Evolutionary conservation across 164 flowering plant genomes (phyloP), one percentile per base, ranked within the genome.

Genomic region (Nymphaea thermarum): DNA sequence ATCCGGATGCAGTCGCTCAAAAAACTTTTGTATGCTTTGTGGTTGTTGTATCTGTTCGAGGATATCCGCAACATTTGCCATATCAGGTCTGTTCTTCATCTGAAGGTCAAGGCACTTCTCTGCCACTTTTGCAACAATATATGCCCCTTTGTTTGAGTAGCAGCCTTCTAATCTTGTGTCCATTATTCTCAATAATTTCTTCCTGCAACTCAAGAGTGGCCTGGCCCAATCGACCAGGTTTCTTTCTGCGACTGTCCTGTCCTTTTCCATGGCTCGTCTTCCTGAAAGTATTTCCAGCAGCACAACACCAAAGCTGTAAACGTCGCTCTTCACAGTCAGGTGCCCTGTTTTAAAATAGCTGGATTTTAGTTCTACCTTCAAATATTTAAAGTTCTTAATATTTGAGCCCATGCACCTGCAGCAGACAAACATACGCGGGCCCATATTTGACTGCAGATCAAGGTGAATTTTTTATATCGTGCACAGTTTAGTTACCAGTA

Each of bases 281-380:
- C 98, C 98, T 43, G 94, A 74, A 59, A 91, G 68, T 42, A 91
- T 67, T 69, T 91, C 98, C 43, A 91, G 72, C 74, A 91, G 42
- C 25, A 91, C 89, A 3, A 91, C 98, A 6, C 98, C 98, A 63
- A 84, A 89, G 82, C 96, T 89, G 81, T 87, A 91, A 10, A 91
- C 92, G 66, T 91, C 98, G 43, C 89, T 89, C 85, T 87, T 87
- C 63, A 86, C 78, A 2, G 89, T 85, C 78, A 91, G 80, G 76
- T 83, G 98, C 57, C 98, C 98, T 88, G 85, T 62, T 11, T 64
- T 43, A 65, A 43, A 51, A 66, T 25, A 25, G 36, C 36, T 25
- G 36, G 36, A 25, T 25, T 25, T 25, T 25, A 14, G 36, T 25
- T 1, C 36, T 25, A 25, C 36, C 36, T 25, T 53, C 16, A 65